A percentile compares a stretch with the other conserved stretches of the same genome.
phyloP scores from a whole-genome alignment of 192 early-diverging fungal genomes.

The Rhizophagus prolifer region DNA sequence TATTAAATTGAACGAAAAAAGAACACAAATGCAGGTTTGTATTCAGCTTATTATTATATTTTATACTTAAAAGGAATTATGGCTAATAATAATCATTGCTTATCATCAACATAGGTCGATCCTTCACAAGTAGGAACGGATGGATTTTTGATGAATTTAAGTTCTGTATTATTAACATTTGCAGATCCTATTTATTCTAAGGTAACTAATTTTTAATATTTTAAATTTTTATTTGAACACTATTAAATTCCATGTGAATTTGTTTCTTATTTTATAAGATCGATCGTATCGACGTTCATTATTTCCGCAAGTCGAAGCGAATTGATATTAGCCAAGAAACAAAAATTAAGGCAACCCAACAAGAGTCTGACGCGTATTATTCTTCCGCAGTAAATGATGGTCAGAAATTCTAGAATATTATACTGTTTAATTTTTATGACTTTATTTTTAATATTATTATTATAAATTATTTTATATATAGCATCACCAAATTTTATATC shows the following conservation, averaged over 20 bases:
- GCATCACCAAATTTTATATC: conserved; percentile 79
- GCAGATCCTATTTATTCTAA: conserved; percentile 84
- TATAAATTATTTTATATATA: background rate
- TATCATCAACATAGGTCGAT: conserved; percentile 79
- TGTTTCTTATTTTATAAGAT: conserved; percentile 38
- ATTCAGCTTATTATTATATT: background rate
- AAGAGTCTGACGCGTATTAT: conserved; percentile 62
- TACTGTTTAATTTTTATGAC: background rate
- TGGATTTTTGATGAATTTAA: conserved; percentile 83
- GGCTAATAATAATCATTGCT: background rate
- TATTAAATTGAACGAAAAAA: conserved; percentile 62
- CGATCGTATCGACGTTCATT: conserved; percentile 72
- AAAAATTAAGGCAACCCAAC: conserved; percentile 75
- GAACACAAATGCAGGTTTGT: conserved; percentile 72
- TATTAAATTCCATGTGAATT: background rate
- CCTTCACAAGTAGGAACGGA: conserved; percentile 70
- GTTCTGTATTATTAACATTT: conserved; percentile 62
- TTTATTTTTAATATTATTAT: background rate
- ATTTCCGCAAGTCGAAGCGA: conserved; percentile 59
- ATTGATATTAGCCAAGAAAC: conserved; percentile 73
- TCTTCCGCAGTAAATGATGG: background rate
- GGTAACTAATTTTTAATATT: conserved; percentile 33
- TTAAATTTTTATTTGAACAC: background rate
- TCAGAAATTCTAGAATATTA: background rate
- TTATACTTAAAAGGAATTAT: background rate